Conservation (phyloP, 1,284 basidiomycete genomes). For the Leccinum ponderosum region DNA sequence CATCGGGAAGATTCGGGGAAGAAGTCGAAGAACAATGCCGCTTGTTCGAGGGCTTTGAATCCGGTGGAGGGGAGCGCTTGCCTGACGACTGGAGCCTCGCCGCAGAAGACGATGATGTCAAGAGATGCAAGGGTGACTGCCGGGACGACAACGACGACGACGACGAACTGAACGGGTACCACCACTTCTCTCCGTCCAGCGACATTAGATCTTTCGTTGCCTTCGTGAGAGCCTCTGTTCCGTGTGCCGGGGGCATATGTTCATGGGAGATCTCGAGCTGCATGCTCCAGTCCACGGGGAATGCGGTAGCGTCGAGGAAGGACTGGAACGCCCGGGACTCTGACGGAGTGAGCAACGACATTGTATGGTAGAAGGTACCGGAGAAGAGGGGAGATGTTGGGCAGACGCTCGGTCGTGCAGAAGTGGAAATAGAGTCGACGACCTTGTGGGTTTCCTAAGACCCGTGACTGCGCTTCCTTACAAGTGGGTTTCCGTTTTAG, state of each 20-base stretch:
- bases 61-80: slow-evolving; percentile 33
- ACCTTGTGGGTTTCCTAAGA: slow-evolving; percentile 21
- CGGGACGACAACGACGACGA: slow-evolving; percentile 26
- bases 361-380: slow-evolving; percentile 12
- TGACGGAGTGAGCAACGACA: slow-evolving; percentile 49
- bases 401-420: neutral
- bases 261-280: slow-evolving; percentile 37
- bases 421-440: slow-evolving; percentile 3
- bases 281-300: slow-evolving; percentile 38
- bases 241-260: slow-evolving; percentile 39
- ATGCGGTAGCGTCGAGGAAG: slow-evolving; percentile 49
- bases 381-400: neutral
- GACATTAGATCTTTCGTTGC: slow-evolving; percentile 59
- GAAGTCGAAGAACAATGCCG: slow-evolving; percentile 25
- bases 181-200: slow-evolving; percentile 32
- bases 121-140: slow-evolving; percentile 26
- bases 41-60: slow-evolving; percentile 36
- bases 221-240: slow-evolving; percentile 61
- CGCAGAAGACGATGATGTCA: slow-evolving; percentile 17
- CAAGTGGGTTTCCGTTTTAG: slow-evolving; percentile 26
- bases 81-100: slow-evolving; percentile 11
- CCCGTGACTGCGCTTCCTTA: slow-evolving; percentile 34
- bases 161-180: slow-evolving; percentile 23
- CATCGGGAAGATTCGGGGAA: slow-evolving; percentile 15
- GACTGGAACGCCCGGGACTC: slow-evolving; percentile 52